Percentiles rank a stretch among this genome's conserved stretches.
Conservation (phyloP, 805 yeast genomes). For the Candida silvicultrix region DNA sequence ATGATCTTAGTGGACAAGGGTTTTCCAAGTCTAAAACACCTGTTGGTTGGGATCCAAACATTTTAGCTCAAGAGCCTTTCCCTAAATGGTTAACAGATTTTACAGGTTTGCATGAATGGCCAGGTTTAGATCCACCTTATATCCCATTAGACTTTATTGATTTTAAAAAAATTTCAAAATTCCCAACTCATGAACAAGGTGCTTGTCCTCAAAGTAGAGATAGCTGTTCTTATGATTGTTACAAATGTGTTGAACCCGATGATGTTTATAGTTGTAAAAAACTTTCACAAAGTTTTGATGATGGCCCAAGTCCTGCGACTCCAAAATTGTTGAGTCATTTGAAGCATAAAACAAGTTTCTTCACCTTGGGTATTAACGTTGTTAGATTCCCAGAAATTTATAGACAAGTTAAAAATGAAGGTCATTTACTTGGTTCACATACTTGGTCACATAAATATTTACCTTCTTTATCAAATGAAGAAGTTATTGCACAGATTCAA, state of each 20-base stretch:
- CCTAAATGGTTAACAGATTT: conserved; percentile 76
- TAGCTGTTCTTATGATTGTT: conserved; percentile 83
- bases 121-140: conserved; percentile 82
- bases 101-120: conserved; percentile 78
- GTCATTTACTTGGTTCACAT: conserved; percentile 83
- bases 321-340: conserved; percentile 49
- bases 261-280: conserved; percentile 72
- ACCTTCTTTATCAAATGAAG: conserved; percentile 72
- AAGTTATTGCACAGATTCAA: conserved; percentile 80
- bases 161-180: conserved; percentile 42
- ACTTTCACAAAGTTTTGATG: conserved; percentile 88
- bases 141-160: conserved; percentile 72
- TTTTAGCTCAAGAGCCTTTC: conserved; percentile 38
- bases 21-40: conserved; percentile 9
- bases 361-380: conserved; percentile 78
- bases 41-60: conserved; percentile 21
- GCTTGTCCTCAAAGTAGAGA: conserved; percentile 48
- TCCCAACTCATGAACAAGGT: conserved; percentile 47
- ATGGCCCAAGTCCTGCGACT: conserved; percentile 83
- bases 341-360: conserved; percentile 62
- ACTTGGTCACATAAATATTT: conserved; percentile 90
- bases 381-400: conserved; percentile 74
- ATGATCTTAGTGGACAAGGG: background rate
- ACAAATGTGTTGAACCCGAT: conserved; percentile 66
- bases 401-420: conserved; percentile 42